A percentile compares a stretch with the other conserved stretches of the same genome.
Evolutionary conservation across 1,284 basidiomycete species (phyloP).

Genomic region (Cutaneotrichosporon sp.): DNA sequence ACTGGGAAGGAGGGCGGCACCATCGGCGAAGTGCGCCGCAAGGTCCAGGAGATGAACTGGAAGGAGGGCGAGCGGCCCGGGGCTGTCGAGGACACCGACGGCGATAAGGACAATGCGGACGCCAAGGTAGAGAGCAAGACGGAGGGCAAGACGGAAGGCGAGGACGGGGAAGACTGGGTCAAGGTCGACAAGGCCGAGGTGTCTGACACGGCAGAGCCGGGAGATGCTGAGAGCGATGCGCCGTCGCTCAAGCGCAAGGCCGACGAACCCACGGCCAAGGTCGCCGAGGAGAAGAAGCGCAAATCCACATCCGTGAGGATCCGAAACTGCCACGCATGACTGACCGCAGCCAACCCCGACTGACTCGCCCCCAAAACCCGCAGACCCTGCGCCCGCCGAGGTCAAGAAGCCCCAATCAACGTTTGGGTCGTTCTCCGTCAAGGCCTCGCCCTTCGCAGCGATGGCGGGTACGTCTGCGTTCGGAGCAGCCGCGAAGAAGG

Average conservation of each 20-base stretch:
- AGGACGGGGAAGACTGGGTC: conserved; percentile 22
- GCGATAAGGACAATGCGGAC: conserved; percentile 7
- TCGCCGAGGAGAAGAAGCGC: conserved; percentile 29
- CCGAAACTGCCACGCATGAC: not conserved
- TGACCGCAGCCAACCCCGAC: conserved; percentile 11
- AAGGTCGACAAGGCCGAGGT: conserved; percentile 28
- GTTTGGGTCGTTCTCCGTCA: conserved; percentile 61
- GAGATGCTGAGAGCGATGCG: conserved; percentile 15
- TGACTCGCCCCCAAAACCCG: not conserved
- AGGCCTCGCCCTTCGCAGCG: conserved; percentile 32
- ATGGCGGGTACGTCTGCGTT: conserved; percentile 29
- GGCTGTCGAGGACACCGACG: not conserved
- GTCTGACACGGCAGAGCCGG: conserved; percentile 10
- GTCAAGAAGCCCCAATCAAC: conserved; percentile 39
- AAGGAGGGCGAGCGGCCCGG: conserved; percentile 30
- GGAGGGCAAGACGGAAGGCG: conserved; percentile 4
- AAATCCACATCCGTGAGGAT: conserved; percentile 28
- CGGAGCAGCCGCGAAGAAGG: conserved; percentile 29
- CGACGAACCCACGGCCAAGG: conserved; percentile 33
- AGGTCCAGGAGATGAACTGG: conserved; percentile 48
- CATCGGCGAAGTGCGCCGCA: conserved; percentile 48
- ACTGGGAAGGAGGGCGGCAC: conserved; percentile 26
- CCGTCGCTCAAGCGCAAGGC: conserved; percentile 45
- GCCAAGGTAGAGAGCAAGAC: not conserved
- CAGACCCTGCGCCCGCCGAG: not conserved